Conservation (phyloP, 2,329 filamentous ascomycete species). For the Chrysoporthe austroafricana region DNA sequence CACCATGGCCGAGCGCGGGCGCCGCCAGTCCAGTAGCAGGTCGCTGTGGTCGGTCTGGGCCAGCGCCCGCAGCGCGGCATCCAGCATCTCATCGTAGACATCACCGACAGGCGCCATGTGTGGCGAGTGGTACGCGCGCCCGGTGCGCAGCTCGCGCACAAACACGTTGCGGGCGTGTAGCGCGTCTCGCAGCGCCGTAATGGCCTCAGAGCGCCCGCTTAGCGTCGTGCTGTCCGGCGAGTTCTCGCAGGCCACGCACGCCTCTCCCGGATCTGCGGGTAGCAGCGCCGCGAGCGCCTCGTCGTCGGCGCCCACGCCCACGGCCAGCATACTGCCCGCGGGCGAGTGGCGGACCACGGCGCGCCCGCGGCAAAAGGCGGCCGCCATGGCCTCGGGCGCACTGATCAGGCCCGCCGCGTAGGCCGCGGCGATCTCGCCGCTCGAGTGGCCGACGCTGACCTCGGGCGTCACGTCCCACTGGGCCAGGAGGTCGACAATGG, state of each 20-base stretch:
- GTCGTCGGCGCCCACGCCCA: conserved; percentile 14
- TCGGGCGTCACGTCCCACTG: conserved; percentile 13
- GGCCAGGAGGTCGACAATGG: conserved; percentile 9
- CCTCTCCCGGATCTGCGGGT: too few species aligned
- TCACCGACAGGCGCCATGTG: conserved; percentile 42
- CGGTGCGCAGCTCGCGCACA: conserved; percentile 33
- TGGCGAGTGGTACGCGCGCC: conserved; percentile 45
- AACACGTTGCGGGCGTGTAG: conserved; percentile 35
- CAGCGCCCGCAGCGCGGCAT: too few species aligned
- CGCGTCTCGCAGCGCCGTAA: too few species aligned
- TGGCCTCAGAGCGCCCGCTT: too few species aligned
- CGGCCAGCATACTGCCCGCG: conserved; percentile 25
- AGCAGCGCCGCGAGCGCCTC: background rate
- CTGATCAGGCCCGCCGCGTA: conserved; percentile 7
- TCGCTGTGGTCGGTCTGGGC: too few species aligned
- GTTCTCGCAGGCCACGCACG: conserved; percentile 48
- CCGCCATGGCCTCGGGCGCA: background rate
- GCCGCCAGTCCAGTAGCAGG: too few species aligned
- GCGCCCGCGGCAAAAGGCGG: conserved; percentile 11
- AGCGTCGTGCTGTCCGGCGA: conserved; percentile 41
- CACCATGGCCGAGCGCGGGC: too few species aligned
- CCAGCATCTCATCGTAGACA: background rate
- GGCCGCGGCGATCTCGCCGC: conserved; percentile 10
- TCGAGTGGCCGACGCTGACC: conserved; percentile 21
- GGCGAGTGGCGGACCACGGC: background rate